Base-by-base conservation (phyloP, 2,329 filamentous ascomycete genomes). In the Aspergillus sp. region DNA sequence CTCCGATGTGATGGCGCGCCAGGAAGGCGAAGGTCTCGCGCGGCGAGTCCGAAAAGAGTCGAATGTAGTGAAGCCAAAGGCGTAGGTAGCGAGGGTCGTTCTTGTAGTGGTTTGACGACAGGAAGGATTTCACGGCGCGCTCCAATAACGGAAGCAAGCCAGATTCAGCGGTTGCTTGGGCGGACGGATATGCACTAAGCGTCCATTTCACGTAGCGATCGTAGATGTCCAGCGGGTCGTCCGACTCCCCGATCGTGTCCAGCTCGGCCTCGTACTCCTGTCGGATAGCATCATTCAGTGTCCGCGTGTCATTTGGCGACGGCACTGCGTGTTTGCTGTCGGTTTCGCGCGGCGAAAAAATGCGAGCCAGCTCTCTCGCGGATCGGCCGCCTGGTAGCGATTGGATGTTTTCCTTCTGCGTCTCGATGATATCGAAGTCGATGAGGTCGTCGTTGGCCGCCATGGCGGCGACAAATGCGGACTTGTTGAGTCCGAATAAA, bases 181-280 rank as follows among this genome's bases (percentile, higher is more conserved):
- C 91, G 0, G 93, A 94, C 2, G 95, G 94, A 74, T 98, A 99
- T 55, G 94, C 90, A 75, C 97, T 91, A 29, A 98, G 81, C 1
- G 93, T 96, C 95, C 95, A 99, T 77, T 92, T 92, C 59, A 98
- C 91, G 73, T 99, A 99, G 73, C 95, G 89, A 75, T 98, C 94
- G 79, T 92, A 99, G 62, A 97, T 85, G 70, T 98, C 95, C 52
- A 99, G 86, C 1, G 95, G 95, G 71, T 99, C 95, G 73, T 99
- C 95, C 0, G 91, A 91, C 73, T 99, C 95, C 63, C 86, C 85
- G 54, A 96, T 88, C 52, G 82, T 85, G 49, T 86, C 83, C 18
- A 98, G 78, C 75, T 98, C 95, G 12, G 87, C 84, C 77, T 99
- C 95, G 69, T 91, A 98, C 70, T 94, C 89, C 68, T 89, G 86